Conservation (phyloP, 2,329 filamentous ascomycete species). For the Onygenales sp. region DNA sequence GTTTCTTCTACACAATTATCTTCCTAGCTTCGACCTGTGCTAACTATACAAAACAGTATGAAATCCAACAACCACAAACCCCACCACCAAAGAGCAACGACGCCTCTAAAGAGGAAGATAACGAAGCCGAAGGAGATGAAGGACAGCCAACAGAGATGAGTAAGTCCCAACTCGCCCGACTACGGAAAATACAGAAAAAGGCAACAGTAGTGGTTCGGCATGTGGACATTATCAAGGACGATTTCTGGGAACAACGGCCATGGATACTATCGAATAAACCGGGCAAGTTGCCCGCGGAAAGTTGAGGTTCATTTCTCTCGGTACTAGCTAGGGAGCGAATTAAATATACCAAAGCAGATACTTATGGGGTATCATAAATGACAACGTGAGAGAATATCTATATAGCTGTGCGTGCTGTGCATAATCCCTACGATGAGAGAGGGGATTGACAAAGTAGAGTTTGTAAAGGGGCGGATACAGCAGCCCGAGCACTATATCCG, state of each 20-base stretch:
- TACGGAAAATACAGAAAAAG: slow-evolving; percentile 71
- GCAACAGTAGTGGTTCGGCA: slow-evolving; percentile 74
- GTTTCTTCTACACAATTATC: slow-evolving; percentile 17
- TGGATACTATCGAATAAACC: slow-evolving; percentile 73
- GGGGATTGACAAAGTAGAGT: too few relatives aligned
- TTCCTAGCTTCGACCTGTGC: not conserved
- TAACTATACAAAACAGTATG: slow-evolving; percentile 44
- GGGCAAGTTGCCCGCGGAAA: slow-evolving; percentile 55
- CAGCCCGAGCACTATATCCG: too few relatives aligned
- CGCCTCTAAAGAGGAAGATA: slow-evolving; percentile 38
- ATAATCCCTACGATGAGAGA: too few relatives aligned
- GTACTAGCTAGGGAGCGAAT: not conserved
- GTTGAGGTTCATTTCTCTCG: not conserved
- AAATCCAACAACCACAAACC: slow-evolving; percentile 49
- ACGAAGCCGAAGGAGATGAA: slow-evolving; percentile 16
- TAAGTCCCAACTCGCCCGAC: slow-evolving; percentile 73
- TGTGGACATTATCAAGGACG: slow-evolving; percentile 88
- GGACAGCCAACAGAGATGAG: slow-evolving; percentile 46
- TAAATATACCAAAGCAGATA: not conserved
- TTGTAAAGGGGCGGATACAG: too few relatives aligned
- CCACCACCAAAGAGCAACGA: slow-evolving; percentile 34
- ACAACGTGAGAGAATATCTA: not conserved
- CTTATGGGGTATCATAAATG: not conserved
- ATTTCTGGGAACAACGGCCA: slow-evolving; percentile 81
- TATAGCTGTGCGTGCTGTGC: too few relatives aligned